Evolutionary conservation across 75 land plant genomes (phyloP).

Genomic region (Picea glauca): DNA sequence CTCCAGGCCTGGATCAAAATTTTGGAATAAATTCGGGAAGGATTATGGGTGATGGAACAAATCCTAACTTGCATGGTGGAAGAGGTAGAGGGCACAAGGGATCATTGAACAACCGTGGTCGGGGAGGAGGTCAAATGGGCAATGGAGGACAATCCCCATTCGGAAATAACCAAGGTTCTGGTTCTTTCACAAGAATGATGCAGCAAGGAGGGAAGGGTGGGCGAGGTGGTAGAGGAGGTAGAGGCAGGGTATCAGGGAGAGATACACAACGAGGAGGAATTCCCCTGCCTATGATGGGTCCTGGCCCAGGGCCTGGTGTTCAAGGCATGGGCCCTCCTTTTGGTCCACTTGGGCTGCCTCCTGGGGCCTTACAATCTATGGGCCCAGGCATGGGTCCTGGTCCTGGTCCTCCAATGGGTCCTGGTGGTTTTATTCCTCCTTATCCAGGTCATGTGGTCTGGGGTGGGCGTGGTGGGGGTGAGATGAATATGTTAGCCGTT

Average conservation of each 20-base stretch:
- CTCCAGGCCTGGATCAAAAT: conserved; percentile 43
- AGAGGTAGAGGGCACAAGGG: conserved; percentile 63
- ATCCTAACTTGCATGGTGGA: conserved; percentile 32
- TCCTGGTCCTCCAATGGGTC: conserved; percentile 75
- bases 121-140: conserved; percentile 35
- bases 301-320: conserved; percentile 33
- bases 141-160: conserved; percentile 45
- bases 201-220: conserved; percentile 64
- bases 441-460: conserved; percentile 71
- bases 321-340: conserved; percentile 58
- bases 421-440: conserved; percentile 60
- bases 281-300: conserved; percentile 62
- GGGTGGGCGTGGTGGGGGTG: conserved; percentile 75
- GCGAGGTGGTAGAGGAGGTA: conserved; percentile 62
- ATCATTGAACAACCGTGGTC: conserved; percentile 30
- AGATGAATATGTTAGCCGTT: conserved; percentile 73
- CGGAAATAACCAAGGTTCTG: conserved; percentile 56
- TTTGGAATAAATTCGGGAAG: conserved; percentile 37
- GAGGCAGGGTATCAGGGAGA: conserved; percentile 62
- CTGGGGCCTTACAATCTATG: conserved; percentile 71
- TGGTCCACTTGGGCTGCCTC: conserved; percentile 84
- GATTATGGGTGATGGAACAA: conserved; percentile 40
- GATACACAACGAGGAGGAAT: conserved; percentile 53
- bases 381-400: conserved; percentile 62
- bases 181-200: conserved; percentile 37